Conservation (phyloP, 225 moss, liverwort and hornwort species). For the Pleurozium schreberi region DNA sequence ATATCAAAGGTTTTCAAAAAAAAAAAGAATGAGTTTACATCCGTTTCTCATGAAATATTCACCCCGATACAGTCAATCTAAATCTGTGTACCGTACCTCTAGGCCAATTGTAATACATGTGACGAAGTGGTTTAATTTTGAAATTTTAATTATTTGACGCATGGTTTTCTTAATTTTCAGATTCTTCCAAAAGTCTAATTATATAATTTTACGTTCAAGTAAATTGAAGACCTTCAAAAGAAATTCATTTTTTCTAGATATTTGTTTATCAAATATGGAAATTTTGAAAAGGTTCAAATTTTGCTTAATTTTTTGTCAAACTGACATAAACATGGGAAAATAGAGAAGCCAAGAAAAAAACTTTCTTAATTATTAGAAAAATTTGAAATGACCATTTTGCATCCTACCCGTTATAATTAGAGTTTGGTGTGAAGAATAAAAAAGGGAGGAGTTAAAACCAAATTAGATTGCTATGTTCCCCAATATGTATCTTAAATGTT, state of each 20-base stretch:
- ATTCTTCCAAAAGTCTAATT: background rate
- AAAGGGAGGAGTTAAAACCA: background rate
- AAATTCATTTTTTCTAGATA: background rate
- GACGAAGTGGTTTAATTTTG: background rate
- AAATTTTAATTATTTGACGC: background rate
- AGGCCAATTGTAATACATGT: background rate
- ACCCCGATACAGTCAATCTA: background rate
- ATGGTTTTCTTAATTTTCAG: background rate
- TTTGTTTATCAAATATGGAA: background rate
- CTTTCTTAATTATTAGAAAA: background rate
- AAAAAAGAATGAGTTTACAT: background rate
- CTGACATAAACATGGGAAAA: rapidly evolving
- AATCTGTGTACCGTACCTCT: background rate
- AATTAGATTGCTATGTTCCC: background rate
- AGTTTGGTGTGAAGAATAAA: background rate
- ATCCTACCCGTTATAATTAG: background rate
- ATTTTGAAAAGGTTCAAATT: background rate
- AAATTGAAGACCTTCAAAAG: background rate
- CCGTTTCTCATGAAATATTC: background rate
- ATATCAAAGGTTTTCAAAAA: background rate
- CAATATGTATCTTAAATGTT: background rate
- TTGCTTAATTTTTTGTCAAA: background rate
- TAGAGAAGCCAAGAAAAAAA: background rate
- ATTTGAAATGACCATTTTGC: background rate
- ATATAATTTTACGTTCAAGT: background rate